Evolutionary conservation across 306 rosid species (phyloP).

Genomic region (Sophora flavescens): DNA sequence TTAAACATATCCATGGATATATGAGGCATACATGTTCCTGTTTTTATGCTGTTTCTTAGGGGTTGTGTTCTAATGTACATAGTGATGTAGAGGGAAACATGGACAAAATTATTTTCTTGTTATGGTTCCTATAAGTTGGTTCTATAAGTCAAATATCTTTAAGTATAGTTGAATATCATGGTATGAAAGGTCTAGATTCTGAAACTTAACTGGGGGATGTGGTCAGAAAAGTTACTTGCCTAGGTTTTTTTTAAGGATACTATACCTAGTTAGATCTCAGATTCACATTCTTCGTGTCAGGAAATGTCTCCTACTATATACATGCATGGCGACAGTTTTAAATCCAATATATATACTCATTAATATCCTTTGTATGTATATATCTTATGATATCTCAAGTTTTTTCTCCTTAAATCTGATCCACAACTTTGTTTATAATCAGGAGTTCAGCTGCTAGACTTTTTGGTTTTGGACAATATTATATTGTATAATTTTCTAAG

Average conservation of each 20-base stretch:
- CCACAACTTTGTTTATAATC: neutral
- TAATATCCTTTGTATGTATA: neutral
- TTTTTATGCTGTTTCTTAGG: constrained; percentile 46
- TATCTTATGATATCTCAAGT: neutral
- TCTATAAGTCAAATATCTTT: constrained; percentile 29
- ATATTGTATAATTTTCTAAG: constrained; percentile 13
- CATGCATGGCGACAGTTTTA: constrained; percentile 12
- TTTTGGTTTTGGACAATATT: neutral
- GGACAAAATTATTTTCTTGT: constrained; percentile 10
- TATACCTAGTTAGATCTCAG: constrained; percentile 41
- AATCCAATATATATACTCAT: constrained; percentile 1
- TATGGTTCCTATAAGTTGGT: constrained; percentile 25
- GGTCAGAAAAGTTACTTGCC: constrained; percentile 19
- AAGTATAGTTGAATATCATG: constrained; percentile 17
- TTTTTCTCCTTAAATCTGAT: neutral
- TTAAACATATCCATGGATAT: constrained; percentile 29
- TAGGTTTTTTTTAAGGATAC: constrained; percentile 18
- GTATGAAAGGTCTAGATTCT: constrained; percentile 37
- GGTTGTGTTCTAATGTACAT: constrained; percentile 23
- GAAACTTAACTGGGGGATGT: neutral
- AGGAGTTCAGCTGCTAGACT: neutral
- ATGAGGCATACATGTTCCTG: constrained; percentile 25
- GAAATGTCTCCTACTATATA: constrained; percentile 16
- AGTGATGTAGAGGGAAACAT: constrained; percentile 24
- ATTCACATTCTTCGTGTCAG: constrained; percentile 42